Percentiles rank a stretch among this genome's conserved stretches.
Evolutionary conservation across 257 asterid genomes (phyloP).

Genomic region (Fraxinus americana): DNA sequence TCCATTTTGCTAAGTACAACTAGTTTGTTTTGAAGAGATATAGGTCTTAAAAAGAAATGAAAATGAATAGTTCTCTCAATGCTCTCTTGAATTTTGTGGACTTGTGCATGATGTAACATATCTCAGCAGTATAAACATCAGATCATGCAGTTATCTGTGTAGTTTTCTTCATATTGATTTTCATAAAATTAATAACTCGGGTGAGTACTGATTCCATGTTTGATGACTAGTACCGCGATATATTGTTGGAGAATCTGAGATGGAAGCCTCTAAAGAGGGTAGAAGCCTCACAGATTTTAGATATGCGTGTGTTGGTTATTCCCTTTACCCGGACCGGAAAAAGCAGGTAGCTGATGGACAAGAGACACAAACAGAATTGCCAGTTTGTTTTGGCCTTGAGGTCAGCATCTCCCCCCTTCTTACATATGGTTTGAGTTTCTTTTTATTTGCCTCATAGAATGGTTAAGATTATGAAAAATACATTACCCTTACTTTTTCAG

Average conservation of each 20-base stretch:
- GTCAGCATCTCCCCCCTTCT: slow-evolving; percentile 30
- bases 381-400: slow-evolving; percentile 88
- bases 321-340: slow-evolving; percentile 64
- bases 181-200: slow-evolving; percentile 4
- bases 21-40: background rate
- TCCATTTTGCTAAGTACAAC: background rate
- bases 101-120: slow-evolving; percentile 17
- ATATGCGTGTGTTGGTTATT: slow-evolving; percentile 88
- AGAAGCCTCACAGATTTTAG: slow-evolving; percentile 71
- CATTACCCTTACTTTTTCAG: background rate
- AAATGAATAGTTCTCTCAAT: background rate
- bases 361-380: slow-evolving; percentile 60
- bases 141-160: background rate
- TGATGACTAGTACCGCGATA: slow-evolving; percentile 65
- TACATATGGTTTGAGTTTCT: slow-evolving; percentile 16
- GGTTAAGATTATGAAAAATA: background rate
- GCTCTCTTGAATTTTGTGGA: slow-evolving; percentile 1
- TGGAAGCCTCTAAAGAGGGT: slow-evolving; percentile 75
- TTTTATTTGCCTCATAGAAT: slow-evolving; percentile 2
- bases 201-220: slow-evolving; percentile 24
- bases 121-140: background rate
- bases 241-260: slow-evolving; percentile 69
- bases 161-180: slow-evolving; percentile 13
- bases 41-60: background rate
- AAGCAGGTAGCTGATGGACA: slow-evolving; percentile 40